Base-by-base conservation (phyloP, 805 yeast species). In the Myxozyma neglecta region DNA sequence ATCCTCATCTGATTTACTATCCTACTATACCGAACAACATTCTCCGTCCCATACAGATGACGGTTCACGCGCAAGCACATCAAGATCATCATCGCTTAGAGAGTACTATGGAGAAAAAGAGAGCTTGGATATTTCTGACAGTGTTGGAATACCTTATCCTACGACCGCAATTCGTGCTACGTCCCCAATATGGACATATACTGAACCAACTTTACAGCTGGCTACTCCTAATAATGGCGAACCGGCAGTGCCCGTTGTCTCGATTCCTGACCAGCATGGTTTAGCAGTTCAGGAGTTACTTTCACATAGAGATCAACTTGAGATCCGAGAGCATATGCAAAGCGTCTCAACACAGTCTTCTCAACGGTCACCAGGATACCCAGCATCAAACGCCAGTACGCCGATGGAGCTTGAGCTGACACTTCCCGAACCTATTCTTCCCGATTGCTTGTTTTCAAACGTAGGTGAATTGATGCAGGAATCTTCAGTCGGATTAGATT, bases 381-480 rank as follows among this genome's bases (percentile, higher is more conserved):
- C 55, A 20, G 18, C 16, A 2, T 51, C 55, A 8, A 34, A 24
- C 9, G 46, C 47, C 24, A 51, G 55, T 32, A 51, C 55, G 24
- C 55, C 55, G 37, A 46, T 46, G n/a, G 36, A 42, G 35, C 3
- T 35, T 32, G 61, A 49, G 18, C 48, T 42, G 9, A 56, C 50
- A 14, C 47, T 61, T n/a, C 66, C 66, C 20, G 66, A 64, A 20
- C 63, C 67, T 32, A 64, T 64, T 35, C 47, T 64, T 9, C 67
- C 67, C 1, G 67, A 64, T 39, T 64, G 67, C 34, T 34, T 64
- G 43, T 64, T 64, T 49, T 35, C 42, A 29, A 53, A 56, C 20
- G 47, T 64, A 6, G 67, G 66, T 34, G 62, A 61, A 11, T 47
- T 64, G 24, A 64, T 64, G 63, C 64, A 60, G 53, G 49, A 34